Conservation (phyloP, 495 filamentous ascomycete genomes). For the Aspergillus cavernicola region DNA sequence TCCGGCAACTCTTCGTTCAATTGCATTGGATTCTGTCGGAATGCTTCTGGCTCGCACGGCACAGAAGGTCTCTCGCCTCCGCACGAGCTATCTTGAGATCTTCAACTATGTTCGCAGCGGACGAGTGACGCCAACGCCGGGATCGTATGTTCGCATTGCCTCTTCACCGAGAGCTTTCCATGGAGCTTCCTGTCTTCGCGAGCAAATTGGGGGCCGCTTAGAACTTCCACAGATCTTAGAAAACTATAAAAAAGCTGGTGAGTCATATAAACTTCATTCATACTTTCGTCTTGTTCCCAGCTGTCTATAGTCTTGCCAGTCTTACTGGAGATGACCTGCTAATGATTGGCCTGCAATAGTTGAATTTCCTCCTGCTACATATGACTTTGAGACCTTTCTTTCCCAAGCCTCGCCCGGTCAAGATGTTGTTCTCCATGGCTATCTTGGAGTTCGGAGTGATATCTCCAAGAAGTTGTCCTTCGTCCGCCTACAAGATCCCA, state of each 20-base stretch:
- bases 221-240: conserved; percentile 33
- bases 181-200: conserved; percentile 20
- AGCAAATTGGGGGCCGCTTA: conserved; percentile 16
- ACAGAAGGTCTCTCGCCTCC: conserved; percentile 24
- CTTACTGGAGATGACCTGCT: neutral
- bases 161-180: conserved; percentile 25
- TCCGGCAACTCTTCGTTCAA: neutral
- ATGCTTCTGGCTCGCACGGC: conserved; percentile 24
- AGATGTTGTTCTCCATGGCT: conserved; percentile 66
- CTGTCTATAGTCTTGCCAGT: neutral
- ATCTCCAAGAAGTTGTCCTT: conserved; percentile 66
- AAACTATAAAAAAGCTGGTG: conserved; percentile 49
- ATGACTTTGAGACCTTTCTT: conserved; percentile 44
- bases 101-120: conserved; percentile 33
- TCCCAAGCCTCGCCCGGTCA: conserved; percentile 37
- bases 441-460: conserved; percentile 59
- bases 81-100: conserved; percentile 39
- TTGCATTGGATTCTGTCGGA: neutral
- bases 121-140: conserved; percentile 9
- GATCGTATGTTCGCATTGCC: conserved; percentile 13
- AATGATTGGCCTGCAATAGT: conserved; percentile 32
- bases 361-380: conserved; percentile 48
- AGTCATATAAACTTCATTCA: neutral
- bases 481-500: conserved; percentile 54
- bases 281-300: no score